Evolutionary conservation across 2,329 filamentous ascomycete genomes (phyloP).

Genomic region (Ciborinia camelliae): DNA sequence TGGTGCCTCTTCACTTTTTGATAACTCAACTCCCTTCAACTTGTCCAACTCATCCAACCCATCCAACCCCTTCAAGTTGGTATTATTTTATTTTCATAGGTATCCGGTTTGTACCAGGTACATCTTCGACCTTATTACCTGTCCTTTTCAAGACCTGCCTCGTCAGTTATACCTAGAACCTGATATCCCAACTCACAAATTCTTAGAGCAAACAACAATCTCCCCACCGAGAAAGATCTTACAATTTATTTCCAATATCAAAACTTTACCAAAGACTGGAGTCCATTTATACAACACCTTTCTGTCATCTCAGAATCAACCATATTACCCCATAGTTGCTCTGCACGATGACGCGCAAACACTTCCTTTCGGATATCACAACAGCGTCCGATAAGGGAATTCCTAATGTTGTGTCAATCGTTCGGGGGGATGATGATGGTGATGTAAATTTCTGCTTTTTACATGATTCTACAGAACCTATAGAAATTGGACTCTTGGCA

Average conservation of each 20-base stretch:
- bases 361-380: constrained; percentile 58
- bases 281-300: neutral
- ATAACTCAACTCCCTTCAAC: neutral
- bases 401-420: constrained; percentile 52
- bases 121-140: neutral
- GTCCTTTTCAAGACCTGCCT: neutral
- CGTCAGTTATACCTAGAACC: too few relatives aligned
- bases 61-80: neutral
- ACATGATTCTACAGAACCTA: constrained; percentile 31
- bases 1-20: neutral
- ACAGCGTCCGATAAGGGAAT: constrained; percentile 42
- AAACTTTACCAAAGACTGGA: neutral
- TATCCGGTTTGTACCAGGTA: too few relatives aligned
- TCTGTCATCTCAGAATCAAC: neutral
- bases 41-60: too few relatives aligned
- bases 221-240: neutral
- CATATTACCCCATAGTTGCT: neutral
- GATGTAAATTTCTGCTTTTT: constrained; percentile 62
- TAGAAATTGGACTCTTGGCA: constrained; percentile 31
- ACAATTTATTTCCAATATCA: neutral
- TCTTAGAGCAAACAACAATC: neutral
- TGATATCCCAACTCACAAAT: neutral
- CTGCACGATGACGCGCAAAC: constrained; percentile 58
- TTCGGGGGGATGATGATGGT: constrained; percentile 66
- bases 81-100: neutral